phyloP scores from a whole-genome alignment of 345 rosid genomes.

The Lumnitzera racemosa region DNA sequence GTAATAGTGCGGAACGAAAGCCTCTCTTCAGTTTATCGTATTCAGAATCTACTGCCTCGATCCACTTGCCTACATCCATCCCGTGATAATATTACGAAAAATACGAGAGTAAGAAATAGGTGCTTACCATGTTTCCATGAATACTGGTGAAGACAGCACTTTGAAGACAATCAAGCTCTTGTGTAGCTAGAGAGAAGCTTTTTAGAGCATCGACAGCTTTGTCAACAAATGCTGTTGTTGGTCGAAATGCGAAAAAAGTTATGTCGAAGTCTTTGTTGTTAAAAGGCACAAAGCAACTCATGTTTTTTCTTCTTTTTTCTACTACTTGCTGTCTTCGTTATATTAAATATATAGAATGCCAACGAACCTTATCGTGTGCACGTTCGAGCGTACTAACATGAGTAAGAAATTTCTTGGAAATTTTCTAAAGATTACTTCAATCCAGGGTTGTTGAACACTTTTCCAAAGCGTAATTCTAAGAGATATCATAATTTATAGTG shows the following conservation, averaged over 20 bases:
- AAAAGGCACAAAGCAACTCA: slow-evolving; percentile 45
- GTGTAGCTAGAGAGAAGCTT: slow-evolving; percentile 25
- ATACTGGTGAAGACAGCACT: slow-evolving; percentile 52
- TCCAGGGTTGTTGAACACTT: too few relatives aligned
- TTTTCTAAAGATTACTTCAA: too few relatives aligned
- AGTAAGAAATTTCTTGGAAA: too few relatives aligned
- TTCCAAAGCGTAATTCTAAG: too few relatives aligned
- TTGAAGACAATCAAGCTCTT: slow-evolving; percentile 43
- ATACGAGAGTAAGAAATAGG: not conserved
- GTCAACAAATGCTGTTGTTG: slow-evolving; percentile 31
- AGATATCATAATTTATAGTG: too few relatives aligned
- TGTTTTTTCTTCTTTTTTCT: not conserved
- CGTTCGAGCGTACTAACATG: too few relatives aligned
- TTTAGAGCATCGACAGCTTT: slow-evolving; percentile 31
- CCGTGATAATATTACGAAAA: not conserved
- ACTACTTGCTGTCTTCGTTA: not conserved
- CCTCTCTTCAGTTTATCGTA: too few relatives aligned
- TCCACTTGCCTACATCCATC: too few relatives aligned
- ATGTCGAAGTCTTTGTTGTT: slow-evolving; percentile 32
- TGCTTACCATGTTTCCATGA: slow-evolving; percentile 51
- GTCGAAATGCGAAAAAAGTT: slow-evolving; percentile 33
- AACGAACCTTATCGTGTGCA: too few relatives aligned
- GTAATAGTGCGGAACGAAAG: too few relatives aligned
- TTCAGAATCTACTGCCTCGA: too few relatives aligned
- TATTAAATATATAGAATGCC: too few relatives aligned